Percentiles rank a stretch among this genome's conserved stretches.
phyloP scores from a whole-genome alignment of 768 basidiomycete species.

The Suillus ampliporus region DNA sequence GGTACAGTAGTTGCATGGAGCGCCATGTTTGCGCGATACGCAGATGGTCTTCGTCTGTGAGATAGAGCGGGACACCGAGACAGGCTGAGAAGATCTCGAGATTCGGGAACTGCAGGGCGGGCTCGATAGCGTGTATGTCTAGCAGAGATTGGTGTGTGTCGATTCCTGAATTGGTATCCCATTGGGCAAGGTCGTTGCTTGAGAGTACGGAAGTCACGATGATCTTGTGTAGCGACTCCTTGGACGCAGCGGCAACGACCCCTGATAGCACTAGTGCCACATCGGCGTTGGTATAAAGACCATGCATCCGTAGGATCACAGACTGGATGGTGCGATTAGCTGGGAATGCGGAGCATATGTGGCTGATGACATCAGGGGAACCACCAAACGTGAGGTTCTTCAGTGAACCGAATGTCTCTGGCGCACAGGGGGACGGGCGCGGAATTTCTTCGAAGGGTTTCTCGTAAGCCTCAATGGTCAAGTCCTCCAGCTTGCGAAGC shows the following conservation, averaged over 20 bases:
- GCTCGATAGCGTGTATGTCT: slow-evolving; percentile 7
- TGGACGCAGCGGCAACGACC: not conserved
- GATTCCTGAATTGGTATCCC: not conserved
- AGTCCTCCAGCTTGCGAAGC: not conserved
- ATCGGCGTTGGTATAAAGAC: slow-evolving; percentile 1
- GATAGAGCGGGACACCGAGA: slow-evolving; percentile 6
- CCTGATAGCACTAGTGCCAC: not conserved
- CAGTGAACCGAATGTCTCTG: slow-evolving; percentile 1
- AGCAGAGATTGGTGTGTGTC: slow-evolving; percentile 1
- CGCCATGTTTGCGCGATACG: slow-evolving; percentile 6
- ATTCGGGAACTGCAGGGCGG: slow-evolving; percentile 1
- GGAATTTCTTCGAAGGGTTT: slow-evolving; percentile 5
- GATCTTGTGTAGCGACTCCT: not conserved
- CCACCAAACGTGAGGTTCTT: not conserved
- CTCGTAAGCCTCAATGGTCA: not conserved
- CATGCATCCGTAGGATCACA: not conserved
- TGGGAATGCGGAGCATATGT: not conserved
- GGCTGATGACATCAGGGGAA: not conserved
- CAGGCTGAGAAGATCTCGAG: slow-evolving; percentile 5
- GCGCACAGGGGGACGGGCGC: not conserved
- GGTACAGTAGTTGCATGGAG: not conserved
- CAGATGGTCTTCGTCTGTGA: slow-evolving; percentile 3
- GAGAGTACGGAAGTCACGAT: slow-evolving; percentile 4
- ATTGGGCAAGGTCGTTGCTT: not conserved
- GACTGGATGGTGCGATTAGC: not conserved